phyloP scores from a whole-genome alignment of 345 rosid species.

The Orychophragmus violaceus region DNA sequence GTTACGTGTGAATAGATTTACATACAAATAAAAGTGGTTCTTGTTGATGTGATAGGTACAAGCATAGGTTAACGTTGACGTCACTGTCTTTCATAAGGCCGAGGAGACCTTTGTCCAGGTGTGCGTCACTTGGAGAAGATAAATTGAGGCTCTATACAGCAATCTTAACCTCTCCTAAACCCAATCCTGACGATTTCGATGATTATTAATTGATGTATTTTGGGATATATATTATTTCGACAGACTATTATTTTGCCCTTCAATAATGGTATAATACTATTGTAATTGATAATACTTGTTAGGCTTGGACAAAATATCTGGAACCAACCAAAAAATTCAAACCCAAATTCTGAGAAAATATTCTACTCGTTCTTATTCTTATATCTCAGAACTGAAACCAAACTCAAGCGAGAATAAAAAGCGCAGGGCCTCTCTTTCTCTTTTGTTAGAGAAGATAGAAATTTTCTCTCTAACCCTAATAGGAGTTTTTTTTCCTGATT shows the following conservation, averaged over 20 bases:
- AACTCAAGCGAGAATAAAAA: too few relatives aligned
- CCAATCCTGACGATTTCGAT: conserved; percentile 87
- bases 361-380: too few relatives aligned
- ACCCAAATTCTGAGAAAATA: too few relatives aligned
- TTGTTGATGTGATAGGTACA: conserved; percentile 35
- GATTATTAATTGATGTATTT: conserved; percentile 33
- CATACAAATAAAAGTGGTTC: background rate
- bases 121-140: conserved; percentile 86
- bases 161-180: conserved; percentile 90
- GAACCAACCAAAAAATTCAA: too few relatives aligned
- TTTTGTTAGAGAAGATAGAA: too few relatives aligned
- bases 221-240: background rate
- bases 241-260: background rate
- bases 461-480: too few relatives aligned
- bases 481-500: too few relatives aligned
- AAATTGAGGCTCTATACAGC: conserved; percentile 86
- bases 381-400: too few relatives aligned
- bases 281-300: too few relatives aligned
- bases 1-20: background rate
- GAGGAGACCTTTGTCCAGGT: conserved; percentile 75
- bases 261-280: background rate
- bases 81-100: conserved; percentile 88
- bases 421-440: too few relatives aligned
- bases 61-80: conserved; percentile 72
- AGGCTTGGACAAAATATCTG: too few relatives aligned